Base-by-base conservation (phyloP, 1,284 basidiomycete species). In the Cryptococcus sp. region DNA sequence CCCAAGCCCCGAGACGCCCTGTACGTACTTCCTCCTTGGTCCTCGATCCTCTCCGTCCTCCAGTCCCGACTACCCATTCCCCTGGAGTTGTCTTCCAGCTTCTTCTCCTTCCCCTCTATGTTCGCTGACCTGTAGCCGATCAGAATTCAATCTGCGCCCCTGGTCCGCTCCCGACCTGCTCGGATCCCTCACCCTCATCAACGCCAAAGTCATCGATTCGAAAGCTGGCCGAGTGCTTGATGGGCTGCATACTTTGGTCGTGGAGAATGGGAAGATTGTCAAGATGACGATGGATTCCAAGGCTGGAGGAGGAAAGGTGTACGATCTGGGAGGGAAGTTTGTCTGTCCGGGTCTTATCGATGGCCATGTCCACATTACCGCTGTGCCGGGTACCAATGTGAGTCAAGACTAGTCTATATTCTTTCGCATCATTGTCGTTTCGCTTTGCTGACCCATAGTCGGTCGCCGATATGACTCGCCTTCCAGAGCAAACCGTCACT, bases 301-400 rank as follows among this genome's bases (percentile, higher is more conserved):
- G 9, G 38, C 50, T 11, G 43, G 45, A 11, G 50, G 56, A n/a
- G 43, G 47, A 7, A 57, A 45, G 25, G 56, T 50, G 1, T 48
- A 58, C 36, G 73, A 77, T 56, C 53, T 75, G 19, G 54, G 63
- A 18, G 75, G 75, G 0, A 66, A 65, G 24, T 77, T 60, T 50
- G 46, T 77, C 19, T 77, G 74, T 52, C 77, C 76, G 1, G 66
- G 66, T 2, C 51, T 68, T 6, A 58, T 66, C 22, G 66, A 68
- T 44, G 74, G 73, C 36, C 77, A 79, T 65, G 77, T 78, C 0
- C 77, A 78, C 58, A 70, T 77, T 45, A 74, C 72, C 1, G 75
- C 76, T 1, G 70, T 74, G 1, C 76, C 60, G 0, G 60, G 60
- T 25, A 54, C 50, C 3, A 22, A 35, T 21, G 56, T 59, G 35